A percentile compares a stretch with the other conserved stretches of the same genome.
Conservation (phyloP, 768 basidiomycete species). For the Asterophora lycoperdoides region DNA sequence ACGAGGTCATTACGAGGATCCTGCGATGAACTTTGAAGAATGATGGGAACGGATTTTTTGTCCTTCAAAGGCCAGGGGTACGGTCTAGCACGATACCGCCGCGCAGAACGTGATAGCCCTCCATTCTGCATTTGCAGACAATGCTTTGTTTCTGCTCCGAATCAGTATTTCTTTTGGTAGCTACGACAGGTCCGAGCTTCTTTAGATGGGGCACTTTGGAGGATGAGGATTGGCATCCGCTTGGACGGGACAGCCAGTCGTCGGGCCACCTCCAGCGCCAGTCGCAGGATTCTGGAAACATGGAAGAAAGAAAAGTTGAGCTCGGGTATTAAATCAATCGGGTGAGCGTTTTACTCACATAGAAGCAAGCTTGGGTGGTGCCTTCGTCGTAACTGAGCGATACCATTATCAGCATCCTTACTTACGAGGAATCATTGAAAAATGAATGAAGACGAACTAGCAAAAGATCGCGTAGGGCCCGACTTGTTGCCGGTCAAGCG, state of each 20-base stretch:
- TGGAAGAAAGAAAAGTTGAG: neutral
- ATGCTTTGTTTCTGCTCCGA: too few species aligned
- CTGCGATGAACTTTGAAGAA: too few species aligned
- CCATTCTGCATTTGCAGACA: too few species aligned
- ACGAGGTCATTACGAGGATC: too few species aligned
- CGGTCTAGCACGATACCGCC: too few species aligned
- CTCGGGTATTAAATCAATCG: neutral
- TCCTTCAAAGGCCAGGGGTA: too few species aligned
- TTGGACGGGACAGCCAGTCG: conserved; percentile 13
- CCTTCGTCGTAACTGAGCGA: conserved; percentile 7
- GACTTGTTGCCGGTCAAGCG: conserved; percentile 17
- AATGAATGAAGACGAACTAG: conserved; percentile 12
- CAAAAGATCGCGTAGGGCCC: conserved; percentile 15
- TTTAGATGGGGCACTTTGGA: conserved; percentile 16
- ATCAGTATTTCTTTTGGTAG: too few species aligned
- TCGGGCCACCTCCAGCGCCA: conserved; percentile 10
- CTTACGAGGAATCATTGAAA: neutral
- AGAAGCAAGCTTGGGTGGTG: conserved; percentile 13
- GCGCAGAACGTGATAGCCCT: too few species aligned
- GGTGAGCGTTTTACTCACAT: conserved; percentile 6
- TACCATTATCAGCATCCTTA: neutral
- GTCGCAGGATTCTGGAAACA: conserved; percentile 14
- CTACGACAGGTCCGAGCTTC: neutral
- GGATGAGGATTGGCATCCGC: conserved; percentile 18
- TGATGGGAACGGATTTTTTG: too few species aligned